phyloP scores from a whole-genome alignment of 23 red algal genomes.

The Gracilaria domingensis region DNA sequence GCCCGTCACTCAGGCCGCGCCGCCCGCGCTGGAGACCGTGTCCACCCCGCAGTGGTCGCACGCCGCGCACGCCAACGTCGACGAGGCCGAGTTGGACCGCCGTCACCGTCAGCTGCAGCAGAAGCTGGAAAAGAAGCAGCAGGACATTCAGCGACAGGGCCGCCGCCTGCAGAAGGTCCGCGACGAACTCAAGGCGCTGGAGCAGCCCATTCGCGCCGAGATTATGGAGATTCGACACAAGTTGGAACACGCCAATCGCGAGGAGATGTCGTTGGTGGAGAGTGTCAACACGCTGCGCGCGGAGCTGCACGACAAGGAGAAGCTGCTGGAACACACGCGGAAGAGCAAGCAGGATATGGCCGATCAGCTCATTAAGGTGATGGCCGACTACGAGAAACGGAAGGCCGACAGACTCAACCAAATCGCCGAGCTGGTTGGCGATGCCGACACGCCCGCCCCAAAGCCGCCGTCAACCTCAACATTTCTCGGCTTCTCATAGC shows the following conservation, averaged over 20 bases:
- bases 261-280: slow-evolving; percentile 57
- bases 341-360: slow-evolving; percentile 56
- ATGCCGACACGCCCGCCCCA: slow-evolving; percentile 6
- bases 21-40: slow-evolving; percentile 53
- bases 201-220: slow-evolving; percentile 80
- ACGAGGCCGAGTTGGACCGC: slow-evolving; percentile 72
- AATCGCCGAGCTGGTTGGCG: slow-evolving; percentile 75
- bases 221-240: slow-evolving; percentile 70
- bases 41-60: slow-evolving; percentile 51
- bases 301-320: slow-evolving; percentile 62
- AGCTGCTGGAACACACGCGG: slow-evolving; percentile 25
- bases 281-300: slow-evolving; percentile 65
- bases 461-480: not conserved
- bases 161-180: slow-evolving; percentile 60
- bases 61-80: not conserved
- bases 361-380: slow-evolving; percentile 76
- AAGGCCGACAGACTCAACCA: slow-evolving; percentile 82
- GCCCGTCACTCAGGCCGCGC: no score
- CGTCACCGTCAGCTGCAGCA: slow-evolving; percentile 52
- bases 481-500: slow-evolving; percentile 47
- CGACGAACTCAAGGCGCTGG: slow-evolving; percentile 71
- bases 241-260: slow-evolving; percentile 68
- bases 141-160: slow-evolving; percentile 47
- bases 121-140: slow-evolving; percentile 60
- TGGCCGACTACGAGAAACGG: slow-evolving; percentile 86